Base-by-base conservation (phyloP, 768 basidiomycete species). In the Boletus tomentosulus region DNA sequence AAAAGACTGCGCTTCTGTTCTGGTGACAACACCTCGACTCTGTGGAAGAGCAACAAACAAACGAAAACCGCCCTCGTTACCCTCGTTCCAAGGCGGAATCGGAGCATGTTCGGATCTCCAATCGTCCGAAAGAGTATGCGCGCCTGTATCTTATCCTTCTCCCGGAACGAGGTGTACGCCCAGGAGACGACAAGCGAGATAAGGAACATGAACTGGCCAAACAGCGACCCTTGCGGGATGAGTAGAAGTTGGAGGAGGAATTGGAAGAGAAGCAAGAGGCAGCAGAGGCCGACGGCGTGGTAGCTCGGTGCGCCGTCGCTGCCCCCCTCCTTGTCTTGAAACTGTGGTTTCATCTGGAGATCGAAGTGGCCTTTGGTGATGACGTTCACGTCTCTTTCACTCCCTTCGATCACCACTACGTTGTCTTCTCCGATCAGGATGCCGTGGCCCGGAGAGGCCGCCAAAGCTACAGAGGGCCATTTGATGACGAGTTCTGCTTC, bases 161-260 rank as follows among this genome's bases (percentile, higher is more conserved):
- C 74, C 66, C n/a, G n/a, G n/a, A 77, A 51, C 2, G 66, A 69
- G 4, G 71, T n/a, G n/a, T n/a, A n/a, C 10, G 19, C 50, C 73
- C 73, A 74, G 0, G 71, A 74, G 2, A 60, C 57, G 5, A 50
- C 62, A 43, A 74, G 60, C 7, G 71, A 65, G 8, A 50, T 6
- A 22, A 70, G 55, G 4, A 73, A 73, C 68, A 74, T 62, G 45
- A 65, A 51, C 46, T 73, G 73, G 6, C 73, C 73, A 11, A 74
- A 74, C 4, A 73, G 62, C 3, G 57, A 35, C 6, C 65, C 65
- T 57, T 69, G 67, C 0, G 73, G 72, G 33, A 71, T 59, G 30
- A 73, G 59, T 25, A 74, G 56, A 22, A 73, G 65, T 37, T 74
- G 73, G 25, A 63, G 9, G 41, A 73, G 51, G 56, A 71, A 69